Conservation (phyloP, 495 filamentous ascomycete genomes). For the Penicillium angulare region DNA sequence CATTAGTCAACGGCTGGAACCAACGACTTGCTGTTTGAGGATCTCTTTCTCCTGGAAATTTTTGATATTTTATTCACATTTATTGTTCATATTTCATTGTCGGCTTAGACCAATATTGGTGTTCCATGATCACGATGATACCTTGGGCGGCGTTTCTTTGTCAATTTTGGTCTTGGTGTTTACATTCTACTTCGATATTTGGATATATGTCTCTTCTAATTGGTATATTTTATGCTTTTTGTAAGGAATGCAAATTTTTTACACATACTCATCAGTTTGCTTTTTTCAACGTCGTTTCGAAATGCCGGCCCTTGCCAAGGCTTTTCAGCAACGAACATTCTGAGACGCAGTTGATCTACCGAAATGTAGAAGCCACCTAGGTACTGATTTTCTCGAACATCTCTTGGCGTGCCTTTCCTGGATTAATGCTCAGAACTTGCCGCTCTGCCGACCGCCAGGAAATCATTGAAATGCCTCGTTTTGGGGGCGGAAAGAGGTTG, state of each 20-base stretch:
- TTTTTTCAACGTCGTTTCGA: too few relatives aligned
- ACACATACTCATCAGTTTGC: neutral
- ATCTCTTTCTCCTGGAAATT: too few relatives aligned
- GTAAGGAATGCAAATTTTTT: neutral
- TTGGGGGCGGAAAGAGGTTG: too few relatives aligned
- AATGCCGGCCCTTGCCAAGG: too few relatives aligned
- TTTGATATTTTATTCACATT: neutral
- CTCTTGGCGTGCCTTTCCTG: too few relatives aligned
- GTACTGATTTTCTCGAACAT: too few relatives aligned
- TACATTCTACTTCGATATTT: neutral
- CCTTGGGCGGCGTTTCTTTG: conserved; percentile 11
- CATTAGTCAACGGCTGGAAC: conserved; percentile 35
- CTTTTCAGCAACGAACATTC: too few relatives aligned
- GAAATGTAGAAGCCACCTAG: too few relatives aligned
- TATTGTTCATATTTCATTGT: neutral
- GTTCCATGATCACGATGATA: conserved; percentile 13
- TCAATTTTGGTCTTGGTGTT: neutral
- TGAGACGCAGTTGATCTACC: too few relatives aligned
- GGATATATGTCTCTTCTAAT: neutral
- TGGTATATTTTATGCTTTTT: neutral
- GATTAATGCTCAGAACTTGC: too few relatives aligned
- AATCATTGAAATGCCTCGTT: too few relatives aligned
- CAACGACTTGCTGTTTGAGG: conserved; percentile 39
- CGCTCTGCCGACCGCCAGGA: too few relatives aligned
- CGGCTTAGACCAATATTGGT: neutral